A percentile compares a stretch with the other conserved stretches of the same genome.
Conservation (phyloP, 306 rosid genomes). For the Glycine tomentella region DNA sequence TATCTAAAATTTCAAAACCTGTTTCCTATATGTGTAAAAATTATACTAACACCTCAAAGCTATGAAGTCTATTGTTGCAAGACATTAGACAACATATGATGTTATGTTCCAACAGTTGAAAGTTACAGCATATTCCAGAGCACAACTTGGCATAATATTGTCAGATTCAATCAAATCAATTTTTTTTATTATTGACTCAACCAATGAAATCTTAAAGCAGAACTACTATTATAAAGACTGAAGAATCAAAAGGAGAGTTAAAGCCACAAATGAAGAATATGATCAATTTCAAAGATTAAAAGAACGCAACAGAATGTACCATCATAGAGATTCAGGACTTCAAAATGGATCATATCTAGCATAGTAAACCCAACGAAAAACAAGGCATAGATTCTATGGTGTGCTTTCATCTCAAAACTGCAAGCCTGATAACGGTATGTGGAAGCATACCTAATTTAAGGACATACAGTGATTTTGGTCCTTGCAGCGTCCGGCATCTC, state of each 20-base stretch:
- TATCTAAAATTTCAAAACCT: not conserved
- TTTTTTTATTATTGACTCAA: not conserved
- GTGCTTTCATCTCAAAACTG: conserved; percentile 32
- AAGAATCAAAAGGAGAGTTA: not conserved
- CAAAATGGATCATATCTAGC: conserved; percentile 24
- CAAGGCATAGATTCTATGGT: conserved; percentile 8
- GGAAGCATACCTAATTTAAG: conserved; percentile 44
- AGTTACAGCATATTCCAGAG: conserved; percentile 15
- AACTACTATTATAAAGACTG: conserved; percentile 6
- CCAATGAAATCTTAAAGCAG: not conserved
- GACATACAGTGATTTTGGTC: conserved; percentile 22
- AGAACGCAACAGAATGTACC: conserved; percentile 22
- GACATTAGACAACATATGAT: not conserved
- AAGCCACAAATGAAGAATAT: conserved; percentile 13
- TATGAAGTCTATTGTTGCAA: not conserved
- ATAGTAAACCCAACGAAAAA: conserved; percentile 24
- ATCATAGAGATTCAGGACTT: conserved; percentile 30
- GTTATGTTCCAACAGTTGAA: not conserved
- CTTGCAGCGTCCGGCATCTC: conserved; percentile 40
- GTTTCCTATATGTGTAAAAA: conserved; percentile 11
- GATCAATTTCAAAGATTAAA: conserved; percentile 7
- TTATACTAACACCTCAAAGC: conserved; percentile 18
- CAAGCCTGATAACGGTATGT: conserved; percentile 2
- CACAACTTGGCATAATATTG: not conserved
- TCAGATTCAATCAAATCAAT: conserved; percentile 4